Percentiles rank a stretch among this genome's conserved stretches.
These are phyloP conservation scores for Chaetomiaceae sp. DNA, from an alignment of 2,329 filamentous ascomycete species.

Conservation along the genomic window DNA sequence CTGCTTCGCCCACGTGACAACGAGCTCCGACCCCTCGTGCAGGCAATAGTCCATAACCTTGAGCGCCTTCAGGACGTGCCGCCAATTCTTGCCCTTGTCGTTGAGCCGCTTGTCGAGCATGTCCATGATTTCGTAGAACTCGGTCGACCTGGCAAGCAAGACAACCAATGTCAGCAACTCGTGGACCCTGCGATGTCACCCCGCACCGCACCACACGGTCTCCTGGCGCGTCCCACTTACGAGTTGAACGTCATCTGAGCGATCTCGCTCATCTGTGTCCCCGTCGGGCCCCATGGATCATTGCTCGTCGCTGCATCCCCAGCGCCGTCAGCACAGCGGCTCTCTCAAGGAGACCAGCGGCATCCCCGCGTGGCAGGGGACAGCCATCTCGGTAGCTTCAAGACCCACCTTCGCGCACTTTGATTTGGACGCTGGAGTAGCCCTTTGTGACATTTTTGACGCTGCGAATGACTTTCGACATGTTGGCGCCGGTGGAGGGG, in stretches of 20 bases:
- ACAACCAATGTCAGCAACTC: not conserved
- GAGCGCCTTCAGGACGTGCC: conserved; percentile 93
- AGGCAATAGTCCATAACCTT: conserved; percentile 98
- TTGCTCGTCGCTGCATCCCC: conserved; percentile 79
- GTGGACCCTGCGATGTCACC: not conserved
- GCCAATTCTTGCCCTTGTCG: conserved; percentile 99
- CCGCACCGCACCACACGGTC: not conserved
- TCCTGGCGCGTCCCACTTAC: conserved; percentile 50
- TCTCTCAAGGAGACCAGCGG: not conserved
- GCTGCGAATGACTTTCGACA: conserved; percentile 96
- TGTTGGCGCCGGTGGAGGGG: conserved; percentile 39
- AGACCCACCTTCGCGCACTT: conserved; percentile 87
- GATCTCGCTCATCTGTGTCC: conserved; percentile 98
- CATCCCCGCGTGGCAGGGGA: conserved; percentile 20
- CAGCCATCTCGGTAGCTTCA: not conserved
- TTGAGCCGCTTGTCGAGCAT: conserved; percentile 99
- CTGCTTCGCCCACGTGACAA: conserved; percentile 96
- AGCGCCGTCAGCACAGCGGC: conserved; percentile 14
- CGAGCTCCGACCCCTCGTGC: conserved; percentile 92
- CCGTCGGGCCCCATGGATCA: conserved; percentile 96
- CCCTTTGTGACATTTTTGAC: conserved; percentile 99
- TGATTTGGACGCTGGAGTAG: conserved; percentile 93
- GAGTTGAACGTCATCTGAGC: conserved; percentile 96
- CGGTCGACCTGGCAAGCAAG: conserved; percentile 63
- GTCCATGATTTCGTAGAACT: conserved; percentile 99